Base-by-base conservation (phyloP, 2,329 filamentous ascomycete species). In the Grosmannia serpens region DNA sequence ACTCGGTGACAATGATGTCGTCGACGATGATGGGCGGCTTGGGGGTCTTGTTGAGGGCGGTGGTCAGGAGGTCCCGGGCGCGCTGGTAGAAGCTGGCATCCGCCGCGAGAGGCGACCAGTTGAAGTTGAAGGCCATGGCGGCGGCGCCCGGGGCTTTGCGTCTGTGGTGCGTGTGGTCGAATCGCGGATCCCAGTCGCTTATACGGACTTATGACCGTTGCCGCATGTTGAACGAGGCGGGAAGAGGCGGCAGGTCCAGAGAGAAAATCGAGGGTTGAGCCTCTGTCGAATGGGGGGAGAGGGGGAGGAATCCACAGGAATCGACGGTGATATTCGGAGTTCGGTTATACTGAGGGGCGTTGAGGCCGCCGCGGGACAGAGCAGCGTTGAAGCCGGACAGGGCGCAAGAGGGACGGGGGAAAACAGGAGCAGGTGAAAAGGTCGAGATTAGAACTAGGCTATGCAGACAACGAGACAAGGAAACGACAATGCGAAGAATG, bases 121-220 rank as follows among this genome's bases (percentile, higher is more conserved):
- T 97, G 88, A 99, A 99, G 80, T 97, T 97, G 88, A 99, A 99
- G 66, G 94, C 94, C 94, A 99, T 99, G 74, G 24, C n/a, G 57
- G 38, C 53, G 53, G 38, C 38, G 26, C 35, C 53, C n/a, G 53
- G 15, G 13, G 53, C n/a, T 15, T 13, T 38, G 35, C 17, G 35
- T 17, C 13, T 5, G 35, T 38, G 15, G 4, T 15, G 35, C 35
- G 24, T 29, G 53, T 7, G 10, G 10, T 24, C 38, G 29, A 33
- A 24, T 33, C 26, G 2, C 20, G 31, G n/a, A 31, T 53, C 24
- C 15, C 49, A 44, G 26, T 47, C 49, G 50, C 35, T 47, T 10
- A 35, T 24, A 22, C 50, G 26, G 20, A 13, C 31, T 38, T 50
- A 50, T 38, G 20, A 8, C 55, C 27, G 26, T 26, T 11, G 8